These are phyloP conservation scores for Ogataea nonfermentans DNA, from an alignment of 805 yeast genomes.

Conservation along the genomic window DNA sequence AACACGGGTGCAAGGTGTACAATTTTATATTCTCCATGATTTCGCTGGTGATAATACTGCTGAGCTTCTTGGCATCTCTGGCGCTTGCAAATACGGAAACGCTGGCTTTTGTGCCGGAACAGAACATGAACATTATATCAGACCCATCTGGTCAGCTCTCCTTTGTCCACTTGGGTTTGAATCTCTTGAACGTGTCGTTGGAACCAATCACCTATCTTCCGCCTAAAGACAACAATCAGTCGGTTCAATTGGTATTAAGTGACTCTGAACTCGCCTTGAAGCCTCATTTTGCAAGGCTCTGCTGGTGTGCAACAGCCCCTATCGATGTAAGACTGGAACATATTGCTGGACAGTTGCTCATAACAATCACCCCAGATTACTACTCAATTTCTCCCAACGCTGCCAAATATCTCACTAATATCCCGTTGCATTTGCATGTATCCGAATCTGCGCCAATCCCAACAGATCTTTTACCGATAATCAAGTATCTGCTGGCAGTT, in stretches of 20 bases:
- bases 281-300: conserved; percentile 11
- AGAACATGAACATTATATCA: too few relatives aligned
- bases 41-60: neutral
- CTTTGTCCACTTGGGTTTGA: conserved; percentile 6
- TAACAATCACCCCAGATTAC: conserved; percentile 22
- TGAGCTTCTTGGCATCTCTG: neutral
- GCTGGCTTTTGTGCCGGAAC: conserved; percentile 9
- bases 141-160: too few relatives aligned
- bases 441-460: conserved; percentile 12
- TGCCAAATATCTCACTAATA: conserved; percentile 6
- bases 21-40: conserved; percentile 2
- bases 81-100: conserved; percentile 25
- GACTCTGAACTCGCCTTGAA: neutral
- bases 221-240: conserved; percentile 17
- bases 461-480: conserved; percentile 11
- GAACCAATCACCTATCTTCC: conserved; percentile 9
- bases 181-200: conserved; percentile 10
- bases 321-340: conserved; percentile 14
- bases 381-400: conserved; percentile 16
- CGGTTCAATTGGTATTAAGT: neutral
- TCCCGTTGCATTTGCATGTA: conserved; percentile 19
- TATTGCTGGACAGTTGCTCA: conserved; percentile 3
- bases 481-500: conserved; percentile 9
- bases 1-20: conserved; percentile 13
- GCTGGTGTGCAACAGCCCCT: conserved; percentile 32